phyloP scores from a whole-genome alignment of 2,329 filamentous ascomycete genomes.

The Aspergillus ochraceoroseus region DNA sequence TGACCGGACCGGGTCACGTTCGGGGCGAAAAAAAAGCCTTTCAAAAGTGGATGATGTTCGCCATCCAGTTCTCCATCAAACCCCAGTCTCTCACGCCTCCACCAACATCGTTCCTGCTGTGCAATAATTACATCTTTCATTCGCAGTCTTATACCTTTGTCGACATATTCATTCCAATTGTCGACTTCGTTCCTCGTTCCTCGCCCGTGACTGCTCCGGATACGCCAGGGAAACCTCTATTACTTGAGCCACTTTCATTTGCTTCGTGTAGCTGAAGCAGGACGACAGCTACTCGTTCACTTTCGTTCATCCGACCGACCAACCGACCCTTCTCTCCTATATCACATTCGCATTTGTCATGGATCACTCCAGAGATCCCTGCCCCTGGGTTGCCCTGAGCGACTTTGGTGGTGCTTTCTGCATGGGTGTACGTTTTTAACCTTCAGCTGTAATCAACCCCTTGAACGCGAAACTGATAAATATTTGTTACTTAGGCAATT shows the following conservation, averaged over 20 bases:
- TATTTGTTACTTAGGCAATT: constrained; percentile 53
- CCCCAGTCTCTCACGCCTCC: constrained; percentile 15
- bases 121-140: neutral
- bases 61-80: constrained; percentile 16
- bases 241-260: constrained; percentile 9
- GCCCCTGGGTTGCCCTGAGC: constrained; percentile 92
- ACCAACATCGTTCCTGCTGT: constrained; percentile 7
- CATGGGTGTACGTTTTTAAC: constrained; percentile 71
- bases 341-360: constrained; percentile 46
- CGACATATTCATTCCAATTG: constrained; percentile 1
- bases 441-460: neutral
- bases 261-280: constrained; percentile 11
- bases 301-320: constrained; percentile 2
- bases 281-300: constrained; percentile 11
- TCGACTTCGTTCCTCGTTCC: neutral
- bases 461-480: constrained; percentile 21
- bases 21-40: constrained; percentile 22
- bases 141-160: neutral
- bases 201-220: neutral
- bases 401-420: constrained; percentile 96
- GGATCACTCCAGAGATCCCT: constrained; percentile 96
- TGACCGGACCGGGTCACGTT: constrained; percentile 23
- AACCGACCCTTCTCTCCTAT: constrained; percentile 1
- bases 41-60: constrained; percentile 19
- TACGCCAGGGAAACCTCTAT: constrained; percentile 2